Base-by-base conservation (phyloP, 768 basidiomycete species). In the Tricholoma sp. region DNA sequence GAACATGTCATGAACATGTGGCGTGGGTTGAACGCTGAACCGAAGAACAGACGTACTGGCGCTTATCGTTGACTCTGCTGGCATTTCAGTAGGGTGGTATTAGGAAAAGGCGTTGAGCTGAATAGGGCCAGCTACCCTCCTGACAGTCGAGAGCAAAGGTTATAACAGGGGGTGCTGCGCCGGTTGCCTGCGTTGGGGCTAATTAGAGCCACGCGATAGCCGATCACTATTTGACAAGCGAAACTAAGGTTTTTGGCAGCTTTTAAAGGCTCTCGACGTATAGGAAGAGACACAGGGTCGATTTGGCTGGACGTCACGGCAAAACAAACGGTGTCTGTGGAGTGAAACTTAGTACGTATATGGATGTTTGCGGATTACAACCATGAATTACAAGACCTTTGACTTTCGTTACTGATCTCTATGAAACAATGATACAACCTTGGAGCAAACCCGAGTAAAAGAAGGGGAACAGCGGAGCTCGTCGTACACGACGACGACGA, bases 51-150 rank as follows among this genome's bases (percentile, higher is more conserved):
- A 20, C 56, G 24, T 45, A 60, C 59, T 53, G 20, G 18, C n/a
- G 29, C 51, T 52, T 5, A 49, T 51, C 7, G 42, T 28, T 13
- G 57, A 50, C 48, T 55, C 57, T 13, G 50, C 24, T 15, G 57
- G 32, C 53, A 54, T 58, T 1, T 11, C 6, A 18, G 17, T 34
- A 11, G 51, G 18, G 13, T 20, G 1, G 9, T 20, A 18, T 12
- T 15, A 34, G 2, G 13, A 33, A 50, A 50, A 15, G n/a, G 17
- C 17, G 37, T 24, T 1, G 20, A 24, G 42, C 42, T 44, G 42
- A 12, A 15, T 44, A 9, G 42, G 42, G 20, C 28, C 52, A 37
- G 33, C 28, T 7, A 18, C 42, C 42, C 42, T 5, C 20, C 18
- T 44, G 42, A 2, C 18, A 44, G 42, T 20, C 42, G 2, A 44